Percentiles rank a stretch among this genome's conserved stretches.
phyloP scores from a whole-genome alignment of 1,284 basidiomycete species.

The Fomitopsis palustris region DNA sequence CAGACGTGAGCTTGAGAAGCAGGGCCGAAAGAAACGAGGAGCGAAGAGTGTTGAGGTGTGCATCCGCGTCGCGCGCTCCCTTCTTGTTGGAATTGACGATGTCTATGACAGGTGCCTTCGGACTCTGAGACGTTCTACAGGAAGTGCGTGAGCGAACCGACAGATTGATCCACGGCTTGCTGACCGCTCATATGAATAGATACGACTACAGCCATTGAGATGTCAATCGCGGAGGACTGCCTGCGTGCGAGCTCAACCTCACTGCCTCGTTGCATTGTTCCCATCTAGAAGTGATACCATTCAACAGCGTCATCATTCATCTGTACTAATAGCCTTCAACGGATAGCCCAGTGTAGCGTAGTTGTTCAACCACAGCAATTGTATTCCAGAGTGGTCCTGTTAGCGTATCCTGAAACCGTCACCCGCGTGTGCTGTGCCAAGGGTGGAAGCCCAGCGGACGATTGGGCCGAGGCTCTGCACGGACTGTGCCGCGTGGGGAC shows the following conservation, averaged over 20 bases:
- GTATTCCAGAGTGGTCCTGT: neutral
- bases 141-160: constrained; percentile 52
- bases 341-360: constrained; percentile 1
- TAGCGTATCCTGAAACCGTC: constrained; percentile 4
- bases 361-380: neutral
- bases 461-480: neutral
- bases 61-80: constrained; percentile 8
- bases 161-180: constrained; percentile 7
- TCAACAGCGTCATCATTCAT: neutral
- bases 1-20: constrained; percentile 55
- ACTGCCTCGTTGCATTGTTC: neutral
- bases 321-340: neutral
- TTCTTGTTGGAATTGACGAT: neutral
- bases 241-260: constrained; percentile 8
- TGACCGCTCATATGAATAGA: constrained; percentile 32
- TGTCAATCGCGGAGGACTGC: neutral
- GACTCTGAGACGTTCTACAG: constrained; percentile 89
- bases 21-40: constrained; percentile 65
- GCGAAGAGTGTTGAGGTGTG: constrained; percentile 60
- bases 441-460: neutral
- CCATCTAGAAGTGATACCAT: neutral
- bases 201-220: constrained; percentile 64
- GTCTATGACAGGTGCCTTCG: constrained; percentile 42
- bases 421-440: neutral
- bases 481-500: neutral